Evolutionary conservation across 805 yeast species (phyloP), one percentile per base, ranked within the genome.

Genomic region (Lipomyces mesembrius): DNA sequence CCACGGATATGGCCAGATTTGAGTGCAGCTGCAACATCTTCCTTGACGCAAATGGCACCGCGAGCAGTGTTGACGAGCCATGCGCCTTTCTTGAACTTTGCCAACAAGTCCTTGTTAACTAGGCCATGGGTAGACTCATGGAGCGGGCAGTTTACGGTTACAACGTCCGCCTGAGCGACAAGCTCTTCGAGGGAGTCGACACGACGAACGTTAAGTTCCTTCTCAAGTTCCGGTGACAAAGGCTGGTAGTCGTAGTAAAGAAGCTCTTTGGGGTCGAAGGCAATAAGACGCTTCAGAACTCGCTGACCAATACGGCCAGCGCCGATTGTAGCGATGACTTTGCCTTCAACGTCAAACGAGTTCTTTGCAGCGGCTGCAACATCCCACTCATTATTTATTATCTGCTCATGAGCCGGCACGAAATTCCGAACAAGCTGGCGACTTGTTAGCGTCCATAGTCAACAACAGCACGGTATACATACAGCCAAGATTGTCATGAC

Each of bases 271-370:
- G 92, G 91, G 75, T 87, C 87, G 81, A 90, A 90, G 1, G 94
- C 87, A 66, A 83, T 81, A 73, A 89, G 78, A 75, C 94, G 84
- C 78, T 88, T 89, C 75, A 90, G 81, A 29, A 90, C 89, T 67
- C 91, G 83, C 81, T 85, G 87, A 34, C 95, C 95, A 73, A 90
- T 90, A 77, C 94, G 84, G 61, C 94, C 95, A 35, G 89, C 89
- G 66, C 93, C 95, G 68, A 90, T 89, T 53, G 93, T 89, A n/a
- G 90, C 88, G 66, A 90, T 81, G 37, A 86, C 88, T 79, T 90
- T 90, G 67, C 85, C 90, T 76, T 90, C 95, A 67, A 90, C 76
- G 74, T 90, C 95, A 72, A 84, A 90, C 49, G 88, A 86, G 74
- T 87, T 87, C 78, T 88, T 87, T 66, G 93, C 91, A 60, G 85